Conservation (phyloP, 768 basidiomycete genomes). For the Leucosporidium creatinivorum region DNA sequence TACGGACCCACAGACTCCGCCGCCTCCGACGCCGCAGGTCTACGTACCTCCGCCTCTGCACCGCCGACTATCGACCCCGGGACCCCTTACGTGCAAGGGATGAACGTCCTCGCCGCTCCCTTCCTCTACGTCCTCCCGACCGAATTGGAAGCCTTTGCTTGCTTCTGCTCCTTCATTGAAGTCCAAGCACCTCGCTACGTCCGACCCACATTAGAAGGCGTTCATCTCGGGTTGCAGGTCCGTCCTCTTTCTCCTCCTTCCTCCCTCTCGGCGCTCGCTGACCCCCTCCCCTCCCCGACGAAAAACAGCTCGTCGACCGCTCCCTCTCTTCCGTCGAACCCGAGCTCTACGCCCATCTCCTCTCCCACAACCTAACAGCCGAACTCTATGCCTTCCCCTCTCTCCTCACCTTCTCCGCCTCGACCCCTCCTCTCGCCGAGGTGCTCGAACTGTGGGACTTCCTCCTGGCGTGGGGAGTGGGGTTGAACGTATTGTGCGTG, state of each 20-base stretch:
- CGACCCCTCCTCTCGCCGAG: slow-evolving; percentile 91
- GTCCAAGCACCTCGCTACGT: slow-evolving; percentile 92
- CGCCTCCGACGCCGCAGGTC: background rate
- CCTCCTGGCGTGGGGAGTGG: slow-evolving; percentile 89
- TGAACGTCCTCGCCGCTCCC: slow-evolving; percentile 90
- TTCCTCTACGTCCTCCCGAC: slow-evolving; percentile 97
- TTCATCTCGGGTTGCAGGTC: slow-evolving; percentile 89
- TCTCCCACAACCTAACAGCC: slow-evolving; percentile 84
- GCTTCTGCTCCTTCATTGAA: slow-evolving; percentile 94
- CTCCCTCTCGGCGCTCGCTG: background rate
- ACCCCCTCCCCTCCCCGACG: background rate
- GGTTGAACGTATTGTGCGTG: slow-evolving; percentile 91
- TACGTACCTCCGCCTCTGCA: background rate
- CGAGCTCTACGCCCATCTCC: slow-evolving; percentile 69
- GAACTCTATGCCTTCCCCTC: slow-evolving; percentile 98
- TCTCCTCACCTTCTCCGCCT: slow-evolving; percentile 87
- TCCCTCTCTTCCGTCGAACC: slow-evolving; percentile 88
- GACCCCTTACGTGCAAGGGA: slow-evolving; percentile 1
- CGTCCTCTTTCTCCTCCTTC: slow-evolving; percentile 23
- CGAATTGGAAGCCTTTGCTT: slow-evolving; percentile 95
- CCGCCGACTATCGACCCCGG: slow-evolving; percentile 11
- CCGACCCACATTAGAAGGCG: slow-evolving; percentile 89
- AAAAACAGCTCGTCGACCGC: slow-evolving; percentile 70
- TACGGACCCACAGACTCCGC: background rate
- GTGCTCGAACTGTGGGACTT: slow-evolving; percentile 97